Conservation (phyloP, 768 basidiomycete species). For the Termitomyces sp. region DNA sequence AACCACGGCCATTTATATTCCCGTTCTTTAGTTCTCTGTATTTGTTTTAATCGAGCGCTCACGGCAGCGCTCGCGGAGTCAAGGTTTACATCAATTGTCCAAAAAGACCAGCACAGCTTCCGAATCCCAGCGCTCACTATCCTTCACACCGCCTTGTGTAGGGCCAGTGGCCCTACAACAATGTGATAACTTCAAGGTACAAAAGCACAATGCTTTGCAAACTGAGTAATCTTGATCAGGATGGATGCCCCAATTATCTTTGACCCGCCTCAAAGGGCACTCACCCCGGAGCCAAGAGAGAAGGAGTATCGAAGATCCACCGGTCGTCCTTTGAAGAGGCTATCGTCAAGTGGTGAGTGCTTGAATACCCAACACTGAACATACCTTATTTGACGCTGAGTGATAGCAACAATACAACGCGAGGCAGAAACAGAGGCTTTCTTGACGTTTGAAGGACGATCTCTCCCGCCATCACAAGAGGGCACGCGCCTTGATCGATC, state of each 20-base stretch:
- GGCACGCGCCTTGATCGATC: constrained; percentile 9
- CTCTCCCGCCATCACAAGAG: constrained; percentile 25
- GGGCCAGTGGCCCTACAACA: neutral
- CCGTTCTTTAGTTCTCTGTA: too few relatives aligned
- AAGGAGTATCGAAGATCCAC: neutral
- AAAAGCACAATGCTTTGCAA: neutral
- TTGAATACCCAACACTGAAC: too few relatives aligned
- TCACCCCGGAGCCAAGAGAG: neutral
- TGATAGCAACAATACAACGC: constrained; percentile 52
- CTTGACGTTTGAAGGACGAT: constrained; percentile 44
- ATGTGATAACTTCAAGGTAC: neutral
- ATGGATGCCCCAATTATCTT: neutral
- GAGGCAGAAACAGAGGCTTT: constrained; percentile 62
- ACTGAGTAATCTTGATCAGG: neutral
- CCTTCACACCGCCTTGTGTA: neutral
- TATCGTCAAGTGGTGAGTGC: constrained; percentile 55
- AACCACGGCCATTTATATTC: neutral
- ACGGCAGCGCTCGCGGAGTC: neutral
- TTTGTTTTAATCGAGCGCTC: neutral
- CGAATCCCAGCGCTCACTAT: too few relatives aligned
- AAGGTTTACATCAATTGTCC: neutral
- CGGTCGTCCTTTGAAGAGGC: constrained; percentile 27
- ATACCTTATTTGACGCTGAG: constrained; percentile 4
- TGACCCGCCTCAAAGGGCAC: neutral
- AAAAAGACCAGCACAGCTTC: too few relatives aligned